Percentiles rank a stretch among this genome's conserved stretches.
These are phyloP conservation scores for Cystobasidium tubakii DNA, from an alignment of 768 basidiomycete species.

Conservation along the genomic window DNA sequence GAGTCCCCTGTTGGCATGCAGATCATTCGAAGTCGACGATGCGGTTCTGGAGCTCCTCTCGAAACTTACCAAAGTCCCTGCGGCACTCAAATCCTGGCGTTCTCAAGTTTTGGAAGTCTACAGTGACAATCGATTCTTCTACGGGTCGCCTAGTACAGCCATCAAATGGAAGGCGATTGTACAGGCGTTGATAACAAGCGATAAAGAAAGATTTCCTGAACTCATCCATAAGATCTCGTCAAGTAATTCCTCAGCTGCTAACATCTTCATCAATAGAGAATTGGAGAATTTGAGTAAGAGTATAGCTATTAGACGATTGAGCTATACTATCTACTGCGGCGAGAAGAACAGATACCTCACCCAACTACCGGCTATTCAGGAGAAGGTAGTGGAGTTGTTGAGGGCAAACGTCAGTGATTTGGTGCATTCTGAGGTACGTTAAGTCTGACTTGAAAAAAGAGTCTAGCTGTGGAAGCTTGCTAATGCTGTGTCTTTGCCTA, in stretches of 20 bases:
- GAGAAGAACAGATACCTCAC: slow-evolving; percentile 87
- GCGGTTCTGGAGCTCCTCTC: slow-evolving; percentile 62
- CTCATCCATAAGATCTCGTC: slow-evolving; percentile 58
- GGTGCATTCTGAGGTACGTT: slow-evolving; percentile 76
- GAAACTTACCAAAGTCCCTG: slow-evolving; percentile 67
- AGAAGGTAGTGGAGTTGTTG: slow-evolving; percentile 88
- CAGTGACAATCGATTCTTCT: slow-evolving; percentile 81
- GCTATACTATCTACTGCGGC: slow-evolving; percentile 75
- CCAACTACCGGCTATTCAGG: slow-evolving; percentile 88
- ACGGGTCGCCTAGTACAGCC: slow-evolving; percentile 58
- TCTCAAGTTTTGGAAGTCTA: slow-evolving; percentile 71
- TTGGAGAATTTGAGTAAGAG: slow-evolving; percentile 85
- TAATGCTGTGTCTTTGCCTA: neutral
- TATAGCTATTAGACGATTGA: slow-evolving; percentile 75
- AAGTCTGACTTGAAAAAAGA: neutral
- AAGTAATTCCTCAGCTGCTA: slow-evolving; percentile 66
- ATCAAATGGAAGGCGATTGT: slow-evolving; percentile 70
- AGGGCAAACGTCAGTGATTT: slow-evolving; percentile 69
- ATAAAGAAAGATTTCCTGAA: slow-evolving; percentile 79
- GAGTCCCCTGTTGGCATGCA: too few species aligned
- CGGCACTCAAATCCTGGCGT: slow-evolving; percentile 77
- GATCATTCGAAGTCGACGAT: slow-evolving; percentile 66
- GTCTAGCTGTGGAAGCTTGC: too few species aligned
- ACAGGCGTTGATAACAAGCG: slow-evolving; percentile 71
- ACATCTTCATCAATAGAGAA: slow-evolving; percentile 92